Evolutionary conservation across 179 eudicot species (phyloP), one percentile per base, ranked within the genome.

Genomic region (Corrigiola litoralis): DNA sequence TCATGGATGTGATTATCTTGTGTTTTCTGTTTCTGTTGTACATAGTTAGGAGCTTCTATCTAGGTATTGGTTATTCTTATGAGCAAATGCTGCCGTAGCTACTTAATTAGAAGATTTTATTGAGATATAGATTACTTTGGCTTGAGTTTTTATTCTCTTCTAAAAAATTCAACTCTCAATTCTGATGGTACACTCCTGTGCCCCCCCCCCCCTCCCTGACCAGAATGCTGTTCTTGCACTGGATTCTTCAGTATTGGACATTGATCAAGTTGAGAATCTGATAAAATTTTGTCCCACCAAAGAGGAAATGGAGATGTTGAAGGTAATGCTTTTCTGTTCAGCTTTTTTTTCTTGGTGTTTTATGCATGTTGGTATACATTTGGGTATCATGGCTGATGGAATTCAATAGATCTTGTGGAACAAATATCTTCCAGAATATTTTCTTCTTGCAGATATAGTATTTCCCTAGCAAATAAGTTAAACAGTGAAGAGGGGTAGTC

Each of bases 201-300:
- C 20, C 52, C 14, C 54, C 20, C 34, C 40, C 54, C 31, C 27
- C 14, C 40, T 28, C 17, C 23, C 18, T 68, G 58, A 73, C 52
- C 83, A 91, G 96, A 85, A 58, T 66, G 88, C 96, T 54, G 81
- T 91, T 67, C 85, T 91, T 69, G 96, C 96, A 63, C 78, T 91
- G 84, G 97, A 91, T 76, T 85, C 96, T 62, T 78, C 80, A 20
- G 78, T 79, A 33, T 67, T 91, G 81, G 97, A 91, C 76, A 89
- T 91, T 70, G 97, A 91, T 66, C 97, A 91, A 87, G 91, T 91
- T 63, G 96, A 89, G 75, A 91, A 91, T 79, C 85, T 91, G 71
- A 91, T 89, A n/a, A 91, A 91, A 74, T 91, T 91, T 62, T 88
- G 89, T 67, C 97, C 97, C 17, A 86, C 97, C 40, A 91, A 91